phyloP scores from a whole-genome alignment of 106 monocot species.

The Dioscorea dumetorum region DNA sequence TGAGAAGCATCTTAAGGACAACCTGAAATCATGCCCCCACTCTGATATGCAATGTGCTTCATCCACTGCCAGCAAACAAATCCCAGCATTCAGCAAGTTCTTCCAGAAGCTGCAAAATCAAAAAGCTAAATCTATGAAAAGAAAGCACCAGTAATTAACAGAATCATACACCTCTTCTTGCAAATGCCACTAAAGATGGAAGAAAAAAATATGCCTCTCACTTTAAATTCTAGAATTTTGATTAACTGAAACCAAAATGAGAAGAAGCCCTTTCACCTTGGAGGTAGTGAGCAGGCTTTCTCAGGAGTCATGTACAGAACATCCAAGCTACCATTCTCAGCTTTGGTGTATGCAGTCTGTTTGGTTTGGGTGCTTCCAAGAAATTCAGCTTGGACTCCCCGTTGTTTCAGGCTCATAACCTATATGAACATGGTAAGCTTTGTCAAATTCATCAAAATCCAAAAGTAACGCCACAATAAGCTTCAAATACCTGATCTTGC shows the following conservation, averaged over 20 bases:
- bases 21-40: constrained; percentile 99
- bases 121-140: background rate
- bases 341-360: constrained; percentile 27
- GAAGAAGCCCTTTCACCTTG: constrained; percentile 37
- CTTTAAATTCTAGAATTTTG: too few relatives aligned
- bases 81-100: constrained; percentile 60
- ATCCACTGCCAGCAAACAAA: constrained; percentile 94
- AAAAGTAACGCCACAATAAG: background rate
- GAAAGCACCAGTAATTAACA: too few relatives aligned
- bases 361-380: constrained; percentile 77
- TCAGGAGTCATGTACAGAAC: constrained; percentile 98
- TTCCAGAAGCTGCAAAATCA: constrained; percentile 64
- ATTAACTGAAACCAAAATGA: background rate
- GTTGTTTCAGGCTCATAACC: constrained; percentile 88
- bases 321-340: constrained; percentile 73
- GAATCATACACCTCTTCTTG: too few relatives aligned
- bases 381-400: constrained; percentile 77
- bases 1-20: background rate
- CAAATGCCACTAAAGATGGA: too few relatives aligned
- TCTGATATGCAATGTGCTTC: constrained; percentile 99
- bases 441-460: too few relatives aligned
- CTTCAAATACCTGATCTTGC: constrained; percentile 83
- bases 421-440: constrained; percentile 11
- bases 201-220: too few relatives aligned
- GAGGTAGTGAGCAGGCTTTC: constrained; percentile 70